Evolutionary conservation across 1,284 basidiomycete genomes (phyloP).

Genomic region (Moesziomyces sp.): DNA sequence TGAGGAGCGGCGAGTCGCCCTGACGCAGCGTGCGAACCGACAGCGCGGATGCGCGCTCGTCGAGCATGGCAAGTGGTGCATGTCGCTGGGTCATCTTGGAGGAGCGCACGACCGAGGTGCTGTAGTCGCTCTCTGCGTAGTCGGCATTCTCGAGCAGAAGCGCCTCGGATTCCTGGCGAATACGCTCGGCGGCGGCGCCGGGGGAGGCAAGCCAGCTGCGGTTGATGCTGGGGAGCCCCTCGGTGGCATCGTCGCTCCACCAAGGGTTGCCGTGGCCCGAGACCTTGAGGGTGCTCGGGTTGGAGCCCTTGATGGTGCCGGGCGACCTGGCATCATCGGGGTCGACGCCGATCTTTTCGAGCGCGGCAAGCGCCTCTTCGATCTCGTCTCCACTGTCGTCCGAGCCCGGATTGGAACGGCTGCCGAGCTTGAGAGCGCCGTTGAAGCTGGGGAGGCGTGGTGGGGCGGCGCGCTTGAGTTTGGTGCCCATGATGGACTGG

Average conservation of each 20-base stretch:
- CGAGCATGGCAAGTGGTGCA: constrained; percentile 42
- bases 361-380: constrained; percentile 58
- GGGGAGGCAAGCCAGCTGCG: constrained; percentile 52
- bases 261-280: constrained; percentile 63
- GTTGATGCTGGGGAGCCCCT: constrained; percentile 53
- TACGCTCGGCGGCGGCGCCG: constrained; percentile 32
- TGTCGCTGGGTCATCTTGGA: constrained; percentile 51
- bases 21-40: constrained; percentile 43
- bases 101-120: constrained; percentile 59
- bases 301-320: constrained; percentile 34
- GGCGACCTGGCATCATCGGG: constrained; percentile 28
- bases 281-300: constrained; percentile 56
- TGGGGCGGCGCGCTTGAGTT: constrained; percentile 67
- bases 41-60: constrained; percentile 41
- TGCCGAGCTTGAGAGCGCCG: constrained; percentile 75
- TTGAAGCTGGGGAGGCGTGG: constrained; percentile 88
- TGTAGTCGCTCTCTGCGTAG: constrained; percentile 55
- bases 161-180: constrained; percentile 45
- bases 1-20: constrained; percentile 36
- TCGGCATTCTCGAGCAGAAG: constrained; percentile 39
- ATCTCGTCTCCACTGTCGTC: constrained; percentile 60
- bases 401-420: constrained; percentile 51
- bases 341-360: constrained; percentile 57
- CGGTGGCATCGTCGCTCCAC: constrained; percentile 56
- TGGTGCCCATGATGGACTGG: constrained; percentile 53